Evolutionary conservation across 1,284 basidiomycete genomes (phyloP).

Genomic region (Porogramme epimiltina): DNA sequence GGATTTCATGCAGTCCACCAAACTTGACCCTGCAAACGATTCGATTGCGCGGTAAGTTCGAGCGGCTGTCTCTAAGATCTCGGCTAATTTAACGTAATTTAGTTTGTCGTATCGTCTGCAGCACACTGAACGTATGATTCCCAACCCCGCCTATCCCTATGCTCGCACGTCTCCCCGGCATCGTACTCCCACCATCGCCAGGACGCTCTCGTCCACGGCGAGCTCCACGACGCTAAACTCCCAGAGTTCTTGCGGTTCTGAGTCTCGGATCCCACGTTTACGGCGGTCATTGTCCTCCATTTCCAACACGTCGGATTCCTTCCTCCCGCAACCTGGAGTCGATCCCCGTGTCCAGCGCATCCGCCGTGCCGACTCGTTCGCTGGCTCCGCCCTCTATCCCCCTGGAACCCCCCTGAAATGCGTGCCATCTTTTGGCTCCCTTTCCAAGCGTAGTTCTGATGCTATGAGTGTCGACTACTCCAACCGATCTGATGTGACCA

Average conservation of each 20-base stretch:
- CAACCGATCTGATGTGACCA: conserved; percentile 42
- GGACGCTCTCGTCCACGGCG: conserved; percentile 54
- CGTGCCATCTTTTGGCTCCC: conserved; percentile 39
- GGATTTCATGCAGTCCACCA: conserved; percentile 68
- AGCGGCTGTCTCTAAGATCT: conserved; percentile 14
- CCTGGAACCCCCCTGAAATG: conserved; percentile 40
- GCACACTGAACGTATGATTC: conserved; percentile 56
- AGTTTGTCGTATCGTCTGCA: conserved; percentile 73
- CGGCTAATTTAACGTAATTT: conserved; percentile 13
- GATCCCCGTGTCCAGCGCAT: conserved; percentile 32
- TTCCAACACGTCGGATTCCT: conserved; percentile 36
- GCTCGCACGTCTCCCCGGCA: conserved; percentile 39
- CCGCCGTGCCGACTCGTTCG: conserved; percentile 35
- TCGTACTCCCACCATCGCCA: conserved; percentile 6
- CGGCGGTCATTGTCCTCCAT: conserved; percentile 37
- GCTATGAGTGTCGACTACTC: conserved; percentile 37
- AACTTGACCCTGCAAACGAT: conserved; percentile 50
- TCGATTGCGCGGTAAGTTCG: conserved; percentile 60
- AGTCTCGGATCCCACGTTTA: conserved; percentile 36
- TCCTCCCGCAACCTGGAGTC: conserved; percentile 24
- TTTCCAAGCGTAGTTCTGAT: conserved; percentile 34
- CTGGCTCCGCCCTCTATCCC: conserved; percentile 26
- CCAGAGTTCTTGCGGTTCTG: conserved; percentile 48
- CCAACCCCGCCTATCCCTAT: conserved; percentile 58
- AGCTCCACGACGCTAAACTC: conserved; percentile 68